Evolutionary conservation across 805 yeast species (phyloP).

Genomic region (Candida germanica): DNA sequence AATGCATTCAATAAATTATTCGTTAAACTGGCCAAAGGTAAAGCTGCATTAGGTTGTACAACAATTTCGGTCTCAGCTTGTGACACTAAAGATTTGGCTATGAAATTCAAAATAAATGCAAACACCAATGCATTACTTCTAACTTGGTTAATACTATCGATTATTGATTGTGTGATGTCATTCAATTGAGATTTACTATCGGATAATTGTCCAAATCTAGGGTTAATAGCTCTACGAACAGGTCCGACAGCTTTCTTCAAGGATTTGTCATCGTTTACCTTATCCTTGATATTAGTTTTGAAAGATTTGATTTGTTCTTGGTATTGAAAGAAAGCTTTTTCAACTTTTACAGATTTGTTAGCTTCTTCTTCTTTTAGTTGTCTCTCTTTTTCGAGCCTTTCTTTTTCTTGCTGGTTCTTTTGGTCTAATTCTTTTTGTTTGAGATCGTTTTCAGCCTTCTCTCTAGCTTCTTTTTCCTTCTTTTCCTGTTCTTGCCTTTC

Average conservation of each 20-base stretch:
- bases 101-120: conserved; percentile 74
- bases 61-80: conserved; percentile 93
- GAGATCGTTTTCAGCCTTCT: conserved; percentile 12
- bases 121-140: conserved; percentile 44
- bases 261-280: conserved; percentile 48
- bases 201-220: conserved; percentile 89
- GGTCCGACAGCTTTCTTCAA: conserved; percentile 53
- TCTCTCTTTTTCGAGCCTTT: conserved; percentile 15
- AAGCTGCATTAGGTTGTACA: conserved; percentile 71
- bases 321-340: conserved; percentile 44
- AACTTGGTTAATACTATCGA: background rate
- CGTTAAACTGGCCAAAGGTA: conserved; percentile 74
- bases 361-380: conserved; percentile 15
- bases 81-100: conserved; percentile 79
- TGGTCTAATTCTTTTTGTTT: conserved; percentile 20
- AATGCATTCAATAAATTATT: conserved; percentile 46
- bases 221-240: conserved; percentile 75
- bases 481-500: conserved; percentile 10
- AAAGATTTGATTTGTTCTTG: conserved; percentile 54
- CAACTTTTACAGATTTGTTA: conserved; percentile 39
- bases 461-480: conserved; percentile 7
- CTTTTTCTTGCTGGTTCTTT: conserved; percentile 14
- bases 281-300: conserved; percentile 55
- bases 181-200: conserved; percentile 60
- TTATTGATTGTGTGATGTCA: conserved; percentile 25